Conservation (phyloP, 2,329 filamentous ascomycete genomes). For the Rugonectria rugulosa region DNA sequence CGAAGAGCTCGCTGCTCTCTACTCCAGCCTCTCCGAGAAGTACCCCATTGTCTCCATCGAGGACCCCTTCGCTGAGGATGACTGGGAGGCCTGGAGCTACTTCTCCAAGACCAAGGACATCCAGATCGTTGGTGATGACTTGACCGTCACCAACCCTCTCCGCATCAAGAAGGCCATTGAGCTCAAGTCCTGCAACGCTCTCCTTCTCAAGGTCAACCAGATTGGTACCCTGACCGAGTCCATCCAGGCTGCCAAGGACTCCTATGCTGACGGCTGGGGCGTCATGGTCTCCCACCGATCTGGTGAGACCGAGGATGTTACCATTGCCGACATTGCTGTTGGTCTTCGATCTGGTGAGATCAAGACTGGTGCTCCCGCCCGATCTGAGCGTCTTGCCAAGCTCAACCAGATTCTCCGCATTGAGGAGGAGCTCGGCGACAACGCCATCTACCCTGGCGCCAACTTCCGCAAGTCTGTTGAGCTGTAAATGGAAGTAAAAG, state of each 20-base stretch:
- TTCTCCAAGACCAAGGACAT: conserved; percentile 99
- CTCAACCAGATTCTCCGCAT: conserved; percentile 99
- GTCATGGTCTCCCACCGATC: conserved; percentile 99
- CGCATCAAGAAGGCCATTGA: conserved; percentile 99
- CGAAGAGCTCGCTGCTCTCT: conserved; percentile 92
- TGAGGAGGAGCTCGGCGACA: conserved; percentile 95
- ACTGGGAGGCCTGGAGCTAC: conserved; percentile 99
- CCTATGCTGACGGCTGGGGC: conserved; percentile 93
- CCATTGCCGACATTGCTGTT: conserved; percentile 97
- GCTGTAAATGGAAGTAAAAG: conserved; percentile 66
- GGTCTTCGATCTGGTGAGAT: conserved; percentile 97
- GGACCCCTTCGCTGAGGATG: conserved; percentile 99
- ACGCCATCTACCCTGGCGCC: conserved; percentile 89
- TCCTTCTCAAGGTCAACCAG: conserved; percentile 99
- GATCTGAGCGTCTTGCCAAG: conserved; percentile 98
- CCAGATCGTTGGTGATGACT: conserved; percentile 97
- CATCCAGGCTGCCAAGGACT: conserved; percentile 99
- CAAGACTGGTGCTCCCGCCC: conserved; percentile 96
- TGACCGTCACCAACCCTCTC: conserved; percentile 98
- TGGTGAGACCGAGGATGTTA: conserved; percentile 99
- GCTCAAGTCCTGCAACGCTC: conserved; percentile 97
- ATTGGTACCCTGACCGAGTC: conserved; percentile 99
- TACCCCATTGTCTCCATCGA: conserved; percentile 99
- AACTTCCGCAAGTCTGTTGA: conserved; percentile 93
- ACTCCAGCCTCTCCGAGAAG: conserved; percentile 87